Evolutionary conservation across 75 land plant species (phyloP).

Genomic region (Sequoia sempervirens): DNA sequence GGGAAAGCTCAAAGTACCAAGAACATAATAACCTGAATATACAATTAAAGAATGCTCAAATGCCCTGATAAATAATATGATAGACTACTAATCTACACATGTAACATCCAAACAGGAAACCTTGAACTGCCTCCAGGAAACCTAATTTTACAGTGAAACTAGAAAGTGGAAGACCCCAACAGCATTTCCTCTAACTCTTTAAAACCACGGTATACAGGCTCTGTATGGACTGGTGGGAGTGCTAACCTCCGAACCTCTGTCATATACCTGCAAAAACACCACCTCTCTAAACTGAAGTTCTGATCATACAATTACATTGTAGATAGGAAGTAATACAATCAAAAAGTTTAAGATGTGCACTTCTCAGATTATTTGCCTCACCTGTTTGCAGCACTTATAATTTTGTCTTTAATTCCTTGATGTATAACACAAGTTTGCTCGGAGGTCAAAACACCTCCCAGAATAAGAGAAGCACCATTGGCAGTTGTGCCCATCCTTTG

Average conservation of each 20-base stretch:
- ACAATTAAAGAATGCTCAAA: background rate
- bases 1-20: background rate
- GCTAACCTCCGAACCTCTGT: slow-evolving; percentile 90
- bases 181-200: slow-evolving; percentile 89
- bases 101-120: background rate
- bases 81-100: background rate
- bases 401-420: slow-evolving; percentile 83
- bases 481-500: slow-evolving; percentile 63
- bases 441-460: slow-evolving; percentile 42
- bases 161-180: slow-evolving; percentile 27
- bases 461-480: slow-evolving; percentile 45
- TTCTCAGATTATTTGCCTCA: slow-evolving; percentile 10
- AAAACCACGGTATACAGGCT: slow-evolving; percentile 82
- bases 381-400: slow-evolving; percentile 81
- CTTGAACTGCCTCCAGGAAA: background rate
- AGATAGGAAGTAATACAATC: background rate
- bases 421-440: slow-evolving; percentile 42
- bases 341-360: background rate
- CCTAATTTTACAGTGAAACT: slow-evolving; percentile 1
- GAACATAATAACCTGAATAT: background rate
- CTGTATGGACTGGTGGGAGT: slow-evolving; percentile 62
- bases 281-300: background rate
- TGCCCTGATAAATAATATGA: background rate
- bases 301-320: background rate
- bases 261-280: slow-evolving; percentile 63